Evolutionary conservation across 768 basidiomycete species (phyloP).

Genomic region (Clitopilus passeckerianus): DNA sequence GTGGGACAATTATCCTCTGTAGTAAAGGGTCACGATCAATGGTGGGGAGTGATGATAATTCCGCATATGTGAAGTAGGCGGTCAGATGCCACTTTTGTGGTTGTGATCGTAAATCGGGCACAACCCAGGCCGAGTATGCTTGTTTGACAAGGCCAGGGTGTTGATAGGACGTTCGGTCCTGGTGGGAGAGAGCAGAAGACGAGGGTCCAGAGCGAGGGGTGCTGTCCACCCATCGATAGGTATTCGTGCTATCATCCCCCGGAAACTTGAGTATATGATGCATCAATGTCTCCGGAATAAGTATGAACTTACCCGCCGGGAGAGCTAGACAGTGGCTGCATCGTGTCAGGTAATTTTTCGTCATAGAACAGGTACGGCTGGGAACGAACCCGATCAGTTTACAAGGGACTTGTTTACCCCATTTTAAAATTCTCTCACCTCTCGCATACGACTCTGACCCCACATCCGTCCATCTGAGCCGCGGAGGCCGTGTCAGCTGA

Average conservation of each 20-base stretch:
- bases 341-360: slow-evolving; percentile 47
- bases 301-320: slow-evolving; percentile 27
- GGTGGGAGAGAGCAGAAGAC: slow-evolving; percentile 53
- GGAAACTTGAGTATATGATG: slow-evolving; percentile 1
- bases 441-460: slow-evolving; percentile 66
- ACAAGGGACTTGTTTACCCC: background rate
- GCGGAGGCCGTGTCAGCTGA: background rate
- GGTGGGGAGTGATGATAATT: slow-evolving; percentile 40
- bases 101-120: slow-evolving; percentile 33
- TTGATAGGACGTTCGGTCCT: slow-evolving; percentile 47
- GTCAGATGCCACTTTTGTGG: slow-evolving; percentile 68
- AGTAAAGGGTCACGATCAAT: slow-evolving; percentile 40
- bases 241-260: slow-evolving; percentile 23
- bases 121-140: slow-evolving; percentile 66
- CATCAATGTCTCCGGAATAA: background rate
- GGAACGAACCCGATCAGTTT: background rate
- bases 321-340: slow-evolving; percentile 28
- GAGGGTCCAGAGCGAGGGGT: slow-evolving; percentile 42
- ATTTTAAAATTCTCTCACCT: slow-evolving; percentile 26
- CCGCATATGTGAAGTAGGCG: slow-evolving; percentile 47
- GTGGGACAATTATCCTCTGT: slow-evolving; percentile 38
- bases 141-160: slow-evolving; percentile 62
- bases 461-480: slow-evolving; percentile 58
- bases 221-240: slow-evolving; percentile 56
- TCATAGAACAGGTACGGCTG: slow-evolving; percentile 72